Evolutionary conservation across 2,329 filamentous ascomycete species (phyloP).

Genomic region (Nigrograna mackinnonii): DNA sequence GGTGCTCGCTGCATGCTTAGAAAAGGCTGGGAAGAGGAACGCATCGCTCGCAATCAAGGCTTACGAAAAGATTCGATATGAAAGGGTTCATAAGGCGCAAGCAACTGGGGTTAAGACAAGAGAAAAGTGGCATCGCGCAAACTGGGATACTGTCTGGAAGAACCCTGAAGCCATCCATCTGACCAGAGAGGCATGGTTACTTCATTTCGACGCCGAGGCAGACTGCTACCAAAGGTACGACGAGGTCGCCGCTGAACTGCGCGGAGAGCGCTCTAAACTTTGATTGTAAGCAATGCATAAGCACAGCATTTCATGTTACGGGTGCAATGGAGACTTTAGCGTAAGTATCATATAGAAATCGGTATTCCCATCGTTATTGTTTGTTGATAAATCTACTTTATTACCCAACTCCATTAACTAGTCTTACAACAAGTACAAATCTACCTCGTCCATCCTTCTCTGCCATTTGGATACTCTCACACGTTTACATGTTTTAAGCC

Average conservation of each 20-base stretch:
- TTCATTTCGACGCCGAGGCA: constrained; percentile 34
- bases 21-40: constrained; percentile 26
- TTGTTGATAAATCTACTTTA: no score
- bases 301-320: no score
- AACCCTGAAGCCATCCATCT: constrained; percentile 31
- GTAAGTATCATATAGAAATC: no score
- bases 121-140: constrained; percentile 33
- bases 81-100: constrained; percentile 31
- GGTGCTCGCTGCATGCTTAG: constrained; percentile 28
- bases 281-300: no score
- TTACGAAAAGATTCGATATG: constrained; percentile 37
- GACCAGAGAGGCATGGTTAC: constrained; percentile 31
- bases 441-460: no score
- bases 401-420: no score
- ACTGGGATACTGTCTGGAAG: constrained; percentile 29
- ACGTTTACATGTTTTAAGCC: no score
- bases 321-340: no score
- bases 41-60: constrained; percentile 26
- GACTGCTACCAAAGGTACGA: constrained; percentile 34
- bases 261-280: constrained; percentile 2
- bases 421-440: no score
- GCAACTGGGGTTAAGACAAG: constrained; percentile 31
- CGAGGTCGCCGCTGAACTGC: constrained; percentile 17
- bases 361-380: no score
- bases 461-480: no score